Conservation (phyloP, 371 early-diverging fungal genomes). For the Cokeromyces recurvatus region DNA sequence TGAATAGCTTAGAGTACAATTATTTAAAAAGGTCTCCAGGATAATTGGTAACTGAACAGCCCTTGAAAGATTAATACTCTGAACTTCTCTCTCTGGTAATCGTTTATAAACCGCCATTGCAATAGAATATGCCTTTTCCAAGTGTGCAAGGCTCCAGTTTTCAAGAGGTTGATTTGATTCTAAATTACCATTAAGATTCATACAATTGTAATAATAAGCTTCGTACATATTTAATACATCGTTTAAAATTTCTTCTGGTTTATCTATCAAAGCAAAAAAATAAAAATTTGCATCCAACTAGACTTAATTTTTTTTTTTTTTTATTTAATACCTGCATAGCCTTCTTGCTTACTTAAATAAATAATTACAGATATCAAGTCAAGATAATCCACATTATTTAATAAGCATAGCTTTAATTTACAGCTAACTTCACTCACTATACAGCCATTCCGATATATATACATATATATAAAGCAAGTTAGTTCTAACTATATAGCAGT, state of each 20-base stretch:
- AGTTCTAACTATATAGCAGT: too few species aligned
- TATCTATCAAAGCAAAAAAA: too few species aligned
- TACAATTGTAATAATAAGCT: too few species aligned
- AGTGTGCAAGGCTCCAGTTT: constrained; percentile 24
- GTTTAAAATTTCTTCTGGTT: constrained; percentile 13
- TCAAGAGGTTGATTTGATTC: constrained; percentile 6
- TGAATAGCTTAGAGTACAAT: constrained; percentile 22
- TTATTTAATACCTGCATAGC: constrained; percentile 12
- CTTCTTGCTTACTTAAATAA: constrained; percentile 11
- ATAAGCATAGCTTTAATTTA: constrained; percentile 20
- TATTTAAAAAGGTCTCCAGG: constrained; percentile 36
- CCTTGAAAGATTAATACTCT: constrained; percentile 26
- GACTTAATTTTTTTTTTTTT: too few species aligned
- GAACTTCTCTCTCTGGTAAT: constrained; percentile 18
- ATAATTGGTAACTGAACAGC: constrained; percentile 40
- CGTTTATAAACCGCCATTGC: constrained; percentile 24
- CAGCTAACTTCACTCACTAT: too few species aligned
- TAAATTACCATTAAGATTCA: too few species aligned
- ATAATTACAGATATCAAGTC: constrained; percentile 38
- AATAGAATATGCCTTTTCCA: constrained; percentile 30
- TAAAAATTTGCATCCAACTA: too few species aligned
- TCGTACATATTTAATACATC: constrained; percentile 19
- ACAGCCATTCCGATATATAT: too few species aligned
- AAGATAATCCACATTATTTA: constrained; percentile 29
- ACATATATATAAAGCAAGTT: too few species aligned